Evolutionary conservation across 768 basidiomycete species (phyloP).

Genomic region (Neoboletus magnificus): DNA sequence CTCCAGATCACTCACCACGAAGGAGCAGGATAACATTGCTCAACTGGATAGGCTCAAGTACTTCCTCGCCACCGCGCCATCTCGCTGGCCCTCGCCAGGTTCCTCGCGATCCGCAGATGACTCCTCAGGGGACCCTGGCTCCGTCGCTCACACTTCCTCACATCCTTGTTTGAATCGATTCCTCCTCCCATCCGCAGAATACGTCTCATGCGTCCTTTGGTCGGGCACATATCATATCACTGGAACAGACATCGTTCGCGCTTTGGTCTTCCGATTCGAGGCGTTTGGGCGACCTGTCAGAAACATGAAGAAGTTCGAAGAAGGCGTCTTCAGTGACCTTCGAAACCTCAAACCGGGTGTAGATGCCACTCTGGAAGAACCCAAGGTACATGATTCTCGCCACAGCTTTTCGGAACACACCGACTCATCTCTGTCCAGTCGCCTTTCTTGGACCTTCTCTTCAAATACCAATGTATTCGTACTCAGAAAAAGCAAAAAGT

Average conservation of each 20-base stretch:
- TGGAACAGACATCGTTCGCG: conserved; percentile 94
- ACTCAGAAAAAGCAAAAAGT: conserved; percentile 99
- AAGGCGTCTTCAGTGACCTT: conserved; percentile 92
- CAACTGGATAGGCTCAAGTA: conserved; percentile 82
- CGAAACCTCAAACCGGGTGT: conserved; percentile 91
- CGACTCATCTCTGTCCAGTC: conserved; percentile 47
- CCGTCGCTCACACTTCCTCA: conserved; percentile 44
- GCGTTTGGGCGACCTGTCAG: conserved; percentile 87
- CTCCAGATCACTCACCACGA: conserved; percentile 50
- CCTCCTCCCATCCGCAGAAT: conserved; percentile 81
- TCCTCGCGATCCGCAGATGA: conserved; percentile 28
- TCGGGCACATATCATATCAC: conserved; percentile 90
- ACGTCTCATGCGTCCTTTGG: conserved; percentile 91
- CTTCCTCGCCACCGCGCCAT: conserved; percentile 84
- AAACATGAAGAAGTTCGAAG: conserved; percentile 97
- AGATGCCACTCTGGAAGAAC: conserved; percentile 91
- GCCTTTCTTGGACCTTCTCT: conserved; percentile 87
- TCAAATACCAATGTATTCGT: conserved; percentile 95
- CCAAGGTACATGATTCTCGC: conserved; percentile 61
- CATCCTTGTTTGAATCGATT: conserved; percentile 86
- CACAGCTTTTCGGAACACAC: background rate
- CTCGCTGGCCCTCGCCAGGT: conserved; percentile 53
- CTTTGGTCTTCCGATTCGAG: conserved; percentile 91
- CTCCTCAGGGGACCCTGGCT: conserved; percentile 13
- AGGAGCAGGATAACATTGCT: conserved; percentile 69